Base-by-base conservation (phyloP, 2,329 filamentous ascomycete species). In the Bipolaris zeicola region DNA sequence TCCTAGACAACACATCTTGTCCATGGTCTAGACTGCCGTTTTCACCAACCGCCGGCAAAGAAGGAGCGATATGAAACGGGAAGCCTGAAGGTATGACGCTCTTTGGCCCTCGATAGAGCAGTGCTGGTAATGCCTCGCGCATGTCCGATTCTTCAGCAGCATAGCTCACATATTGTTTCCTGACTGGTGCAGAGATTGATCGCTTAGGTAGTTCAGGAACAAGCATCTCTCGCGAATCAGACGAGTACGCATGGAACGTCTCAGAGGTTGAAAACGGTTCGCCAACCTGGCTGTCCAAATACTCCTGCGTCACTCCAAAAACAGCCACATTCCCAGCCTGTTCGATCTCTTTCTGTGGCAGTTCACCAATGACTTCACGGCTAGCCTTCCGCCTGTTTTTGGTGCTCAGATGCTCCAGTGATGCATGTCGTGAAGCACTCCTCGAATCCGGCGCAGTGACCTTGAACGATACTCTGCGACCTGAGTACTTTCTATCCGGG, bases 221-320 rank as follows among this genome's bases (percentile, higher is more conserved):
- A 48, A 60, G 56, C 24, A 59, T 48, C 14, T 60, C 46, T 41
- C 54, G 50, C 28, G 61, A 55, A 41, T 52, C 63, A 24, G 63
- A 54, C 16, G 62, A 62, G n/a, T 45, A 53, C 28, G 49, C 49
- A 22, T 58, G 53, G 51, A 58, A 58, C 11, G 41, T 48, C 8
- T 48, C 55, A 5, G 62, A 43, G 46, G 59, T 47, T 6, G 58
- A 52, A 5, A 60, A 62, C 34, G 57, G 54, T 33, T 55, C 61
- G 6, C 62, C 58, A 11, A 52, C 58, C 41, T 70, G 69, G 45
- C 62, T 67, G 28, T 71, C 64, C 43, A 69, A 71, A 38, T 73
- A 72, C 48, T 68, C 65, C 41, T 74, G 67, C 24, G 72, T 68
- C 7, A 71, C 64, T 20, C 68, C 56, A 49, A 69, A 68, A 4